A percentile compares a stretch with the other conserved stretches of the same genome.
phyloP scores from a whole-genome alignment of 306 rosid genomes.

The Inga oerstediana region DNA sequence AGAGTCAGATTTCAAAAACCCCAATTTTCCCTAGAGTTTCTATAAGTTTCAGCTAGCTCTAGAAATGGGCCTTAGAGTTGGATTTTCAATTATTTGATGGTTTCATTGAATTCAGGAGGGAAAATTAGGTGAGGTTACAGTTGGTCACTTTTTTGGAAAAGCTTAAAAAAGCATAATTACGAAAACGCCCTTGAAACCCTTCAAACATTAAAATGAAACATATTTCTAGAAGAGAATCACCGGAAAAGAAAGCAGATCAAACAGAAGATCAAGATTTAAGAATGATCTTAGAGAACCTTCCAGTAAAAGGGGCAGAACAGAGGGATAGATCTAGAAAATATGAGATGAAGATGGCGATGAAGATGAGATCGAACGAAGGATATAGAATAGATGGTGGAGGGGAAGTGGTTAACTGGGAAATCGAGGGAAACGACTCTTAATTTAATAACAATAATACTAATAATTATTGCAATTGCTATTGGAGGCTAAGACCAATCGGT shows the following conservation, averaged over 20 bases:
- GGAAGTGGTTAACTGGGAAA: slow-evolving; percentile 43
- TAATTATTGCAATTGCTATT: slow-evolving; percentile 17
- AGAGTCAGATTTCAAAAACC: no score
- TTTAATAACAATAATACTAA: background rate
- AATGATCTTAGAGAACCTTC: slow-evolving; percentile 14
- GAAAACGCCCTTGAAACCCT: no score
- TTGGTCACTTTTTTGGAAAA: no score
- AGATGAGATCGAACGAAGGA: background rate
- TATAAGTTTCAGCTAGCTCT: no score
- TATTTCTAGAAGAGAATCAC: background rate
- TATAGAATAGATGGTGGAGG: slow-evolving; percentile 29
- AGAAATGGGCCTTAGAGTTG: no score
- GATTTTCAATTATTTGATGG: no score
- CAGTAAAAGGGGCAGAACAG: background rate
- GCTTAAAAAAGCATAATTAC: no score
- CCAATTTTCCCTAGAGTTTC: no score
- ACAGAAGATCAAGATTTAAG: slow-evolving; percentile 10
- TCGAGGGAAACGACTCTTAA: slow-evolving; percentile 33
- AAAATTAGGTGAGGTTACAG: no score
- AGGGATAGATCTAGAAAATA: slow-evolving; percentile 13
- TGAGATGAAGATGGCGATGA: background rate
- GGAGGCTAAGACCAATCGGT: slow-evolving; percentile 46
- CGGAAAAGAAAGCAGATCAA: background rate
- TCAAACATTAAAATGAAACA: slow-evolving; percentile 9
- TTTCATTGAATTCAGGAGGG: no score